phyloP scores from a whole-genome alignment of 495 filamentous ascomycete species.

The Hypomontagnella submonticulosa region DNA sequence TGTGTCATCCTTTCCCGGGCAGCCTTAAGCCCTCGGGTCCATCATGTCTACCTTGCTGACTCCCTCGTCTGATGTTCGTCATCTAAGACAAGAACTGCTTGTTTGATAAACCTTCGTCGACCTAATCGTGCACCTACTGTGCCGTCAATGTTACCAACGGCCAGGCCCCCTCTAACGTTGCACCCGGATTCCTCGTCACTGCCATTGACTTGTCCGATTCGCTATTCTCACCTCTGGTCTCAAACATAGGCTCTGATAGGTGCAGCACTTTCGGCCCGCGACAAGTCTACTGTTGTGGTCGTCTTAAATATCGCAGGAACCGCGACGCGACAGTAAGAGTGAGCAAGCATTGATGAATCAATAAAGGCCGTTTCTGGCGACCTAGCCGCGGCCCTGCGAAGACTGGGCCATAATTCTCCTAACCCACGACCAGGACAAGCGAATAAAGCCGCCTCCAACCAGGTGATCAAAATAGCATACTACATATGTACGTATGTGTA shows the following conservation, averaged over 20 bases:
- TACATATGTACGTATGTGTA: neutral
- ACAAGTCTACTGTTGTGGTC: constrained; percentile 27
- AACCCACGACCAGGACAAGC: constrained; percentile 26
- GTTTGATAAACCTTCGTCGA: constrained; percentile 25
- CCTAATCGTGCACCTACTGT: constrained; percentile 24
- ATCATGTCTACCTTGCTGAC: constrained; percentile 9
- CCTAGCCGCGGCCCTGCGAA: constrained; percentile 30
- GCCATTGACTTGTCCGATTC: constrained; percentile 42
- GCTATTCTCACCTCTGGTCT: constrained; percentile 34
- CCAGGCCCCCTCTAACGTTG: constrained; percentile 38
- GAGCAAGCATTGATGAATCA: constrained; percentile 29
- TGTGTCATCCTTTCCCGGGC: constrained; percentile 12
- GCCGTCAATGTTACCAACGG: constrained; percentile 40
- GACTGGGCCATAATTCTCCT: constrained; percentile 31
- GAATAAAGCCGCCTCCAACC: constrained; percentile 12
- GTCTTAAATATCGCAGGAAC: constrained; percentile 23
- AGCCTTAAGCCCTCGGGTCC: constrained; percentile 7
- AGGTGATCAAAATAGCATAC: constrained; percentile 42
- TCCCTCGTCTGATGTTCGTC: constrained; percentile 7
- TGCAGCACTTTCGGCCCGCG: constrained; percentile 44
- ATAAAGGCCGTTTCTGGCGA: constrained; percentile 37
- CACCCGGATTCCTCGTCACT: constrained; percentile 40
- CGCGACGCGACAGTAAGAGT: constrained; percentile 17
- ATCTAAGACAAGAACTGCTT: constrained; percentile 23
- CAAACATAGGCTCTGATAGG: constrained; percentile 27